Percentiles rank a stretch among this genome's conserved stretches.
Conservation (phyloP, 768 basidiomycete species). For the Podaxis mareebaensis region DNA sequence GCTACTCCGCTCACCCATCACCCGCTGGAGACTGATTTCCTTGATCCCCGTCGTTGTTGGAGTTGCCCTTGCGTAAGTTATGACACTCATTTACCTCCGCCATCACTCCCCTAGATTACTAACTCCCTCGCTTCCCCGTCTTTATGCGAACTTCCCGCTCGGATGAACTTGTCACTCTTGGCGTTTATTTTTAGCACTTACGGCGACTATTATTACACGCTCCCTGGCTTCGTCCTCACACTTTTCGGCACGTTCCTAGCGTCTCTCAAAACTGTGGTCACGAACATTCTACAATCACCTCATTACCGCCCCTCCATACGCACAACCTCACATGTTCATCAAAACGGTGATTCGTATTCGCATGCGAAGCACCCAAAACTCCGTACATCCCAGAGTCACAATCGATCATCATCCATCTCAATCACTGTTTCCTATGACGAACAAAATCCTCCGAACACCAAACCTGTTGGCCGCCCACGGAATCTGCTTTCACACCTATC, state of each 20-base stretch:
- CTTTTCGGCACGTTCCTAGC: conserved; percentile 90
- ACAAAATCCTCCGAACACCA: neutral
- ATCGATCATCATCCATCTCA: conserved; percentile 13
- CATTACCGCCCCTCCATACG: conserved; percentile 4
- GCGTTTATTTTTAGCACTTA: conserved; percentile 63
- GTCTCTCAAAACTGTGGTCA: conserved; percentile 90
- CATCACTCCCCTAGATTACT: neutral
- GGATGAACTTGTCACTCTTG: neutral
- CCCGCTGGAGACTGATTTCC: conserved; percentile 62
- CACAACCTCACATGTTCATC: neutral
- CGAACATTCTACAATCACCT: conserved; percentile 62
- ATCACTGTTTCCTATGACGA: neutral
- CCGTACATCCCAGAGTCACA: conserved; percentile 1
- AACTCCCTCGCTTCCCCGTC: neutral
- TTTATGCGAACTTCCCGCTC: neutral
- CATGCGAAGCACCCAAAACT: neutral
- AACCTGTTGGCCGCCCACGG: neutral
- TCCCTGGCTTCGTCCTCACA: conserved; percentile 82
- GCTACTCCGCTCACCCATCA: conserved; percentile 65
- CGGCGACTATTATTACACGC: conserved; percentile 93
- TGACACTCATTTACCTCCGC: neutral
- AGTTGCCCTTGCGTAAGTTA: conserved; percentile 84
- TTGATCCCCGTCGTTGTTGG: conserved; percentile 86
- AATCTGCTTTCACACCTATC: conserved; percentile 9
- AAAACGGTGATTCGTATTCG: neutral